Base-by-base conservation (phyloP, 805 yeast species). In the Hanseniaspora guilliermondii region DNA sequence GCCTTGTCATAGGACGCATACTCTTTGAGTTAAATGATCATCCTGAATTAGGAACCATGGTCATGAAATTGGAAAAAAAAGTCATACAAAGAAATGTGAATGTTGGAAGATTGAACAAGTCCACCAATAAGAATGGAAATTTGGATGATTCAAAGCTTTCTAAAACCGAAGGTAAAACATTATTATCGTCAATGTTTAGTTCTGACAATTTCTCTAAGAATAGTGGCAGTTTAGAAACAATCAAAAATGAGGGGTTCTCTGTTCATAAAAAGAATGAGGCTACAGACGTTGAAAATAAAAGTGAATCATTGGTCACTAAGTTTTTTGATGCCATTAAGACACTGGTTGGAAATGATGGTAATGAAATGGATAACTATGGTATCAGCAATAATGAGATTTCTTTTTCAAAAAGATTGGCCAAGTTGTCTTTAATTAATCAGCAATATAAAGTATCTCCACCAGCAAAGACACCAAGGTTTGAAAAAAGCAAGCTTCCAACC, bases 1-100 rank as follows among this genome's bases (percentile, higher is more conserved):
- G 81, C 54, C 79, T 76, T 30, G 76, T 87, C 14, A 82, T 87
- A 19, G 97, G 88, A 65, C 79, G 75, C 57, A 80, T 88, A 22
- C 70, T 85, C 66, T 63, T 77, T 48, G 76, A 78, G 56, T 68
- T 91, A 52, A 68, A 66, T 47, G 64, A 65, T 5, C 68, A 67
- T 56, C 76, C 79, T 57, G 80, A 82, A 48, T 76, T 91, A 35
- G 79, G 82, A 0, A 82, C 76, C 1, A 73, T 82, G 4, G 89
- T 83, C 11, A 66, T 64, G 25, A 83, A 80, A 57, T 79, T 84
- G 81, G 85, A 82, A 64, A 78, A 72, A 44, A 77, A 81, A 56
- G 67, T 83, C 52, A 63, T 80, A 52, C 79, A 80, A 57, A 79
- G 77, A 60, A 67, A 70, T 40, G 60, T 33, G 2, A 46, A 35